Conservation (phyloP, 345 rosid species). For the Populus davidiana region DNA sequence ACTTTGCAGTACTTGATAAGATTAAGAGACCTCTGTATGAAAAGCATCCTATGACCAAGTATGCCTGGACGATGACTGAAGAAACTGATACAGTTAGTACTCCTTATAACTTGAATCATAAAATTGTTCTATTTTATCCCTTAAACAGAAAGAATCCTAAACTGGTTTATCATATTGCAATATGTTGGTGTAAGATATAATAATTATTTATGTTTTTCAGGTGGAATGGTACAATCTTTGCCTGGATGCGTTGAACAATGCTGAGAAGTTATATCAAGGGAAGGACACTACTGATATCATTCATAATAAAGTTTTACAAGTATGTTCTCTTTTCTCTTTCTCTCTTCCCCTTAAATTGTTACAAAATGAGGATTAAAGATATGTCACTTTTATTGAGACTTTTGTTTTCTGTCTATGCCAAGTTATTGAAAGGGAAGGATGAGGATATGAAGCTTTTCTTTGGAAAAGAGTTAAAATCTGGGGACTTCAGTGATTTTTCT, state of each 20-base stretch:
- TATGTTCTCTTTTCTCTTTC: conserved; percentile 26
- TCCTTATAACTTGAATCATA: conserved; percentile 1
- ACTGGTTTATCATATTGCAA: neutral
- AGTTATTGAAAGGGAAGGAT: conserved; percentile 70
- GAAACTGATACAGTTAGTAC: conserved; percentile 78
- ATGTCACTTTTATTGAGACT: neutral
- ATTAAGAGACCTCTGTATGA: conserved; percentile 83
- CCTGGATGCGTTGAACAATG: conserved; percentile 60
- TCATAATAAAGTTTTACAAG: conserved; percentile 76
- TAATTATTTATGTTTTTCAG: conserved; percentile 31
- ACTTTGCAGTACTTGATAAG: conserved; percentile 74
- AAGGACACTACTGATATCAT: conserved; percentile 66
- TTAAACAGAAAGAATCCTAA: neutral
- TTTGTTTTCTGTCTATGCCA: conserved; percentile 16
- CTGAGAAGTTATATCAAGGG: conserved; percentile 66
- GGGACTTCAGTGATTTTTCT: conserved; percentile 64
- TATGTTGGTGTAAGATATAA: conserved; percentile 2
- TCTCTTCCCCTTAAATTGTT: neutral
- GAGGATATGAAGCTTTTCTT: conserved; percentile 63
- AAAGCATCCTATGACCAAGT: conserved; percentile 90
- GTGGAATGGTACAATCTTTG: conserved; percentile 82
- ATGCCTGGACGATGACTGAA: conserved; percentile 83
- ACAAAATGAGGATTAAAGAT: neutral
- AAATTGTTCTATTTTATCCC: neutral
- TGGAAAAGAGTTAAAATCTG: conserved; percentile 62